Conservation (phyloP, 2,329 filamentous ascomycete species). For the Cordyceps tenuipes region DNA sequence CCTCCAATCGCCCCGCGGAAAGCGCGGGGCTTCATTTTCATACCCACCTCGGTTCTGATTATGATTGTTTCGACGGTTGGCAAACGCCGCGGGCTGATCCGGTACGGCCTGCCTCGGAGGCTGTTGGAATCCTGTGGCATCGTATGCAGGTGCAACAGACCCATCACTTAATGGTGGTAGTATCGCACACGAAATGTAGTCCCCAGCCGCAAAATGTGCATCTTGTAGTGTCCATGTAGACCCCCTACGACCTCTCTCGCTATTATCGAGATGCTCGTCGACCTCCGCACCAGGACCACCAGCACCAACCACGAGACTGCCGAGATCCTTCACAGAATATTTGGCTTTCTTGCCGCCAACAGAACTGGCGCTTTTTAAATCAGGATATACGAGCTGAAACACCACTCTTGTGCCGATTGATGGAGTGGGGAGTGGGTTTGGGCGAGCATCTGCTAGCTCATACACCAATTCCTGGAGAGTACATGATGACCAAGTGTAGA, state of each 20-base stretch:
- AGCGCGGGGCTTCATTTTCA: not conserved
- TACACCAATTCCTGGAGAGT: conserved; percentile 74
- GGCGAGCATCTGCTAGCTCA: conserved; percentile 59
- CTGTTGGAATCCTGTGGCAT: not conserved
- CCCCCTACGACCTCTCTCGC: conserved; percentile 48
- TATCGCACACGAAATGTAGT: conserved; percentile 78
- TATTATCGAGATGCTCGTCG: conserved; percentile 26
- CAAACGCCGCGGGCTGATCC: not conserved
- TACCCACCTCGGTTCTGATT: not conserved
- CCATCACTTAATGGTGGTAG: conserved; percentile 68
- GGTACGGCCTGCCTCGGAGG: not conserved
- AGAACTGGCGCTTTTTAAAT: conserved; percentile 41
- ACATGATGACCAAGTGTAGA: conserved; percentile 82
- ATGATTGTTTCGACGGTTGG: not conserved
- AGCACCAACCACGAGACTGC: conserved; percentile 69
- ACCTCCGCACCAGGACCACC: conserved; percentile 38
- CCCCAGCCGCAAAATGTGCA: conserved; percentile 76
- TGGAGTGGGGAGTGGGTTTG: conserved; percentile 61
- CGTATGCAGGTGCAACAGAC: conserved; percentile 54
- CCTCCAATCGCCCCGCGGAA: conserved; percentile 6
- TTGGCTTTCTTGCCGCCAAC: conserved; percentile 32
- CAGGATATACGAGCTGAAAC: conserved; percentile 80
- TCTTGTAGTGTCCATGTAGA: conserved; percentile 68
- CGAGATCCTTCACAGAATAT: conserved; percentile 73
- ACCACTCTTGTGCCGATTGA: conserved; percentile 75